Conservation (phyloP, 2,329 filamentous ascomycete genomes). For the Fusarium buharicum region DNA sequence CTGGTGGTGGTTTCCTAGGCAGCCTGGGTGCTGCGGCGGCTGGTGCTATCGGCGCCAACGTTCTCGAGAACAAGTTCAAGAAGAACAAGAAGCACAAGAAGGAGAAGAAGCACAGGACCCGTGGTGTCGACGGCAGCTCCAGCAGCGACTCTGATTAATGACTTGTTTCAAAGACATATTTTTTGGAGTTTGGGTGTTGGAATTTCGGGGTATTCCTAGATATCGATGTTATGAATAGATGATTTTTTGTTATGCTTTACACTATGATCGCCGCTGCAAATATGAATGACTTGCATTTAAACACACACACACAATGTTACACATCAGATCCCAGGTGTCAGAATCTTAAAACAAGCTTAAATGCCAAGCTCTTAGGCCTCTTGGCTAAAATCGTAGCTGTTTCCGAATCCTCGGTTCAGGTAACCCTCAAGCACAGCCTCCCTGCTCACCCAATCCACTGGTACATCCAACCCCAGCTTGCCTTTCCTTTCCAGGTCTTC, state of each 20-base stretch:
- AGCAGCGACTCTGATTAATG: constrained; percentile 46
- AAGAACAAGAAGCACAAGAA: constrained; percentile 49
- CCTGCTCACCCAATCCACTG: constrained; percentile 59
- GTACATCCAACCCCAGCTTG: constrained; percentile 57
- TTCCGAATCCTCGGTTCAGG: constrained; percentile 67
- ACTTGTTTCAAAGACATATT: not conserved
- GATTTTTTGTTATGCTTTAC: not conserved
- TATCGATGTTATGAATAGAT: not conserved
- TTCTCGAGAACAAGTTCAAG: constrained; percentile 58
- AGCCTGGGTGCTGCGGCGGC: constrained; percentile 62
- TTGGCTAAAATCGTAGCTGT: constrained; percentile 71
- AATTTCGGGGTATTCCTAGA: constrained; percentile 1
- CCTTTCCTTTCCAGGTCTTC: constrained; percentile 54
- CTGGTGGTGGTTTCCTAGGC: constrained; percentile 63
- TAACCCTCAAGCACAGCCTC: constrained; percentile 59
- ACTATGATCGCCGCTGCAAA: not conserved
- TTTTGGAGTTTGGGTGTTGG: constrained; percentile 28
- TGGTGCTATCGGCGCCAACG: constrained; percentile 66
- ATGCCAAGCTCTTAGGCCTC: constrained; percentile 38
- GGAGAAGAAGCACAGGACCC: constrained; percentile 42
- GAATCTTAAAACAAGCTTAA: constrained; percentile 11
- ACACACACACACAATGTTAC: not conserved
- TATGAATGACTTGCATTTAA: not conserved
- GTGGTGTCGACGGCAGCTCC: constrained; percentile 36
- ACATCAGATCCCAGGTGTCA: not conserved